Percentiles rank a stretch among this genome's conserved stretches.
These are phyloP conservation scores for Diaporthe vexans DNA, from an alignment of 2,329 filamentous ascomycete species.

Conservation along the genomic window DNA sequence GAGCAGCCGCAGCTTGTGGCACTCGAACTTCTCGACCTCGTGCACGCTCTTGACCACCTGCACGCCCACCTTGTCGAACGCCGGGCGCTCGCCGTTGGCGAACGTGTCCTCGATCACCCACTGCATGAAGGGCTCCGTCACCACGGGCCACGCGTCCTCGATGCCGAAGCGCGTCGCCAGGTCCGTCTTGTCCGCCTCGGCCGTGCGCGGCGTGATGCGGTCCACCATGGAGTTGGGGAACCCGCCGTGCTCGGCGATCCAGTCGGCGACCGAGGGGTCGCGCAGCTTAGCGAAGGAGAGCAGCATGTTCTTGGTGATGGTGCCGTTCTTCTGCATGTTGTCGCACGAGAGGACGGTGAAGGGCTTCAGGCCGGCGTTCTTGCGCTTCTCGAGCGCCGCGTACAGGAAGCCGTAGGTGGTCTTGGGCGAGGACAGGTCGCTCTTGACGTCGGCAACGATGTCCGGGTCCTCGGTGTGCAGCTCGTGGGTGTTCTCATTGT, in stretches of 20 bases:
- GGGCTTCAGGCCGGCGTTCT: constrained; percentile 61
- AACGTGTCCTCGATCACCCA: constrained; percentile 69
- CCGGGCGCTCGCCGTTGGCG: constrained; percentile 60
- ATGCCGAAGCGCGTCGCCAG: constrained; percentile 61
- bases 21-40: constrained; percentile 68
- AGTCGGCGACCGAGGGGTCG: constrained; percentile 62
- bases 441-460: constrained; percentile 63
- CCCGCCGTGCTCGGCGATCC: constrained; percentile 61
- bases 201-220: constrained; percentile 67
- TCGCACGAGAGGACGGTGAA: constrained; percentile 70
- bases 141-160: constrained; percentile 66
- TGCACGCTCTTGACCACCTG: constrained; percentile 66
- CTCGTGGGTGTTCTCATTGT: constrained; percentile 70
- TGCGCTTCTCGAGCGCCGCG: constrained; percentile 62
- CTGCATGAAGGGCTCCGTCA: constrained; percentile 69
- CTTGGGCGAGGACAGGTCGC: constrained; percentile 57
- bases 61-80: constrained; percentile 66
- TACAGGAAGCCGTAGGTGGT: constrained; percentile 68
- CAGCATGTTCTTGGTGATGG: constrained; percentile 67
- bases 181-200: constrained; percentile 58
- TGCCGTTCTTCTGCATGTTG: constrained; percentile 70
- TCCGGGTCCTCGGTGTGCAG: constrained; percentile 62
- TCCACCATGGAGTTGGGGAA: constrained; percentile 71
- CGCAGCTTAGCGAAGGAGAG: constrained; percentile 62
- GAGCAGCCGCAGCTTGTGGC: constrained; percentile 68